phyloP scores from a whole-genome alignment of 2,329 filamentous ascomycete genomes.

The Calonectria ilicicola region DNA sequence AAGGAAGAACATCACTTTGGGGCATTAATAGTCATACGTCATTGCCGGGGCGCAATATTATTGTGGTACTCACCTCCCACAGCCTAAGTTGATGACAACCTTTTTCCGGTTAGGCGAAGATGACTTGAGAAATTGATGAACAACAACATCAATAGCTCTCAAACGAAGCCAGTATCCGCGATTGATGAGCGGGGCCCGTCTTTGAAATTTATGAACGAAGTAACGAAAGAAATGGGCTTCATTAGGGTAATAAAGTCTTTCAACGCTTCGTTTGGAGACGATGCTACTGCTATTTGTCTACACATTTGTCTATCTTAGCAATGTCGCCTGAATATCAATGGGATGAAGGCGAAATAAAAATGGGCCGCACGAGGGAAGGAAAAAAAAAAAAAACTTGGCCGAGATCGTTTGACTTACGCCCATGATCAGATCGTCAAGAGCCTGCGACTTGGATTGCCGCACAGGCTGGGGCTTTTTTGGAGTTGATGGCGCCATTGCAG shows the following conservation, averaged over 20 bases:
- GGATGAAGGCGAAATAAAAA: not conserved
- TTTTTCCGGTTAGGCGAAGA: constrained; percentile 66
- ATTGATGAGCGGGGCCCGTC: constrained; percentile 90
- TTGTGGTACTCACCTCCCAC: constrained; percentile 79
- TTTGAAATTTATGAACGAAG: constrained; percentile 87
- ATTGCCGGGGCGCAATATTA: not conserved
- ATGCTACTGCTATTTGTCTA: constrained; percentile 93
- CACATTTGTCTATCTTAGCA: constrained; percentile 12
- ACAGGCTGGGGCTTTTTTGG: constrained; percentile 16
- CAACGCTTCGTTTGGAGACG: constrained; percentile 92
- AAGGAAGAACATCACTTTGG: constrained; percentile 86
- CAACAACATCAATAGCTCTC: constrained; percentile 81
- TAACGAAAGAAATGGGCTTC: constrained; percentile 88
- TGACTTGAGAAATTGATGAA: constrained; percentile 77
- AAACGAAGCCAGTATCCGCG: constrained; percentile 90
- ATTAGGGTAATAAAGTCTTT: constrained; percentile 82
- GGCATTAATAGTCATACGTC: not conserved
- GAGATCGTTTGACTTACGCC: constrained; percentile 55
- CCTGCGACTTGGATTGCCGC: constrained; percentile 40
- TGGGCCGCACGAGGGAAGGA: not conserved
- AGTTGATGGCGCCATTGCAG: constrained; percentile 30
- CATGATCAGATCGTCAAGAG: constrained; percentile 66
- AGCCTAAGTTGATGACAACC: constrained; percentile 86
- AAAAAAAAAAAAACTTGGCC: not conserved
- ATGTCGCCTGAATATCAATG: not conserved